phyloP scores from a whole-genome alignment of 345 rosid species.

The Eucalyptus marginata region DNA sequence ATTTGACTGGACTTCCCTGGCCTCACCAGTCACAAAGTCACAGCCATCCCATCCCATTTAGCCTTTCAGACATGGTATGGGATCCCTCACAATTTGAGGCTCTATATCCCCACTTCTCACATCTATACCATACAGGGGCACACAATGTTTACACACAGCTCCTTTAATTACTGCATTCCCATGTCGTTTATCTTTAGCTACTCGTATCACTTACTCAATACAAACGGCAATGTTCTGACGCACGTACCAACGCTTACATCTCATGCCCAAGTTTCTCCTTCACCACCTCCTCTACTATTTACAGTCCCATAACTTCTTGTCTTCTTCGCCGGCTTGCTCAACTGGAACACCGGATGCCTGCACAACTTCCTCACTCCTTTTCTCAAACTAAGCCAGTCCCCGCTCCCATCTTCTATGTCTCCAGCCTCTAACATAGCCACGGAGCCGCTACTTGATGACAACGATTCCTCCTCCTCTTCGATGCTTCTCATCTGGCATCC shows the following conservation, averaged over 20 bases:
- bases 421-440: conserved; percentile 3
- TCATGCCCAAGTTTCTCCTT: conserved; percentile 9
- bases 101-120: conserved; percentile 13
- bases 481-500: conserved; percentile 13
- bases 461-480: conserved; percentile 11
- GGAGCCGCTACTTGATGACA: background rate
- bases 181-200: background rate
- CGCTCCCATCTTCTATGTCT: background rate
- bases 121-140: background rate
- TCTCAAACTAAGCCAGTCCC: conserved; percentile 39
- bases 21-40: background rate
- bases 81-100: conserved; percentile 9
- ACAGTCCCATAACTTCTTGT: conserved; percentile 20
- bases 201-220: background rate
- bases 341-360: conserved; percentile 65
- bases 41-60: background rate
- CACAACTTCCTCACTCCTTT: conserved; percentile 52
- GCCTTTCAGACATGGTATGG: background rate
- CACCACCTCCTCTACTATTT: conserved; percentile 35
- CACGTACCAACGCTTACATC: background rate
- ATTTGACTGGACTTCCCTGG: background rate
- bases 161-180: background rate
- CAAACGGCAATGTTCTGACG: background rate
- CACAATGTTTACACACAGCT: background rate
- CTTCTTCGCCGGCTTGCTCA: conserved; percentile 50